Percentiles rank a stretch among this genome's conserved stretches.
These are phyloP conservation scores for Russula emetica DNA, from an alignment of 768 basidiomycete genomes.

Conservation along the genomic window DNA sequence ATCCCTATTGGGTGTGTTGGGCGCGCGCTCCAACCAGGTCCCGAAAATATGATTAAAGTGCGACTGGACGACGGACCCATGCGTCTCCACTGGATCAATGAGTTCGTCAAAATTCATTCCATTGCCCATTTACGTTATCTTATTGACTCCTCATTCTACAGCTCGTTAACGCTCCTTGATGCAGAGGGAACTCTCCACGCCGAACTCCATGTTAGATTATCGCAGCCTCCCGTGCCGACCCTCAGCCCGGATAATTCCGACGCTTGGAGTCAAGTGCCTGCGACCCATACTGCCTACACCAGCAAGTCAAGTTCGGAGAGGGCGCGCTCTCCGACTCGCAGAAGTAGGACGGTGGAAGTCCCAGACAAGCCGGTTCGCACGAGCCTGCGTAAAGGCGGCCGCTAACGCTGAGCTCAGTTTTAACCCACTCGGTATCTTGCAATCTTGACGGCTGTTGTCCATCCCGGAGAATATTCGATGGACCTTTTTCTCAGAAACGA, in stretches of 20 bases:
- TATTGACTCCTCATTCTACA: constrained; percentile 12
- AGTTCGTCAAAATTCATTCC: constrained; percentile 39
- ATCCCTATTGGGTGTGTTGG: neutral
- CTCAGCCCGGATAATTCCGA: constrained; percentile 1
- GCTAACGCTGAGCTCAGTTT: neutral
- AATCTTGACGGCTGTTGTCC: neutral
- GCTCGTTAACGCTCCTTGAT: constrained; percentile 29
- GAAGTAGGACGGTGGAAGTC: neutral
- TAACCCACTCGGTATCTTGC: neutral
- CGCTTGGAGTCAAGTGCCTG: neutral
- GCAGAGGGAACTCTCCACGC: constrained; percentile 30
- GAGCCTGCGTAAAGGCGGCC: constrained; percentile 11
- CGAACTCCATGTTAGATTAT: constrained; percentile 7
- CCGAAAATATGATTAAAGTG: constrained; percentile 5
- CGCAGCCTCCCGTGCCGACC: neutral
- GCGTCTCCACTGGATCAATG: constrained; percentile 18
- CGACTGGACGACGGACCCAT: constrained; percentile 14
- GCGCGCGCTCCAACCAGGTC: constrained; percentile 10
- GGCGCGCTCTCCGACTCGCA: neutral
- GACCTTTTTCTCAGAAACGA: neutral
- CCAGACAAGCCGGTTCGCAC: constrained; percentile 2
- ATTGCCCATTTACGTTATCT: neutral
- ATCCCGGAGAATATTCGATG: neutral
- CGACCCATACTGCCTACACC: neutral
- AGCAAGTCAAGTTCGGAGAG: neutral